Base-by-base conservation (phyloP, 225 moss, liverwort and hornwort species). In the Bryoerythrophyllum caledonicum region DNA sequence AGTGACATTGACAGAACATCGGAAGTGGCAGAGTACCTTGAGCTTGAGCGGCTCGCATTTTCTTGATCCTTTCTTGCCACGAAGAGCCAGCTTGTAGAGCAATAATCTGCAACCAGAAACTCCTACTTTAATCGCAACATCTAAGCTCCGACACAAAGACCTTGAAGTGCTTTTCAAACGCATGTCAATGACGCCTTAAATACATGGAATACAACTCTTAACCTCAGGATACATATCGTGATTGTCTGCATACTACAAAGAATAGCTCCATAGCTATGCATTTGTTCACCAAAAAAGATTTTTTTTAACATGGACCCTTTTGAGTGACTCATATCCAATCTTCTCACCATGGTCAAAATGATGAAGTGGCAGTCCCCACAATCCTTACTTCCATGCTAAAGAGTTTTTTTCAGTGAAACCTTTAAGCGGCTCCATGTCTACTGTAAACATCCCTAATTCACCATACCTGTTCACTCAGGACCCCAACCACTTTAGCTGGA, bases 61-160 rank as follows among this genome's bases (percentile, higher is more conserved):
- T 89, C n/a, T 76, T 85, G 40, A 86, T 90, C 73, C 92, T 81
- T 40, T 92, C 89, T 79, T 92, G 92, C 92, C 92, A 92, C 63
- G 92, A 84, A 35, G 78, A 81, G 65, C 79, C 86, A 61, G 86
- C 72, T 67, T 92, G 92, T 82, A 88, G 82, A 14, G 83, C 81
- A 63, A 91, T 79, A 8, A 91, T 85, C 91, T 90, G 78, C 63
- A 76, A 63, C 48, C 67, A 61, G 13, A 19, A 37, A 14, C 44
- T 51, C 23, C 21, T 30, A n/a, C 1, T 10, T 61, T 70, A 25
- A 20, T 60, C 15, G 21, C 40, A 27, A 54, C 64, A 64, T 37
- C 53, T 27, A 38, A 17, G 49, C 25, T 46, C 58, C 68, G n/a
- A 48, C 23, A 57, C 38, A 25, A 56, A 8, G 16, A 30, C 46